Base-by-base conservation (phyloP, 2,329 filamentous ascomycete species). In the Sporothrix protearum region DNA sequence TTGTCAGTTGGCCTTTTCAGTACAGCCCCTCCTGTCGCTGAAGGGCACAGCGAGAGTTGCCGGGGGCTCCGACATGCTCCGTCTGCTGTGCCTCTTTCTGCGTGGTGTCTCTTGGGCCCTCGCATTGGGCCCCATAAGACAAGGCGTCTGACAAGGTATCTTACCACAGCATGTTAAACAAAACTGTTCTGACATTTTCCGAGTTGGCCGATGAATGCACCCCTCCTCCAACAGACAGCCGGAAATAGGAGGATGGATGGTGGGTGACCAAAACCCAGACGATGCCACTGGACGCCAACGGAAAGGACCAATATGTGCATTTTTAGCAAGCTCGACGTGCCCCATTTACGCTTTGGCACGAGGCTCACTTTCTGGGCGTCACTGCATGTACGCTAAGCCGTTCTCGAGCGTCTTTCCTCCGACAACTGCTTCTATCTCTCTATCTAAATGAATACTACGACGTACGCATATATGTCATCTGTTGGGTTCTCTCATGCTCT, bases 381-480 rank as follows among this genome's bases (percentile, higher is more conserved):
- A 33, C 53, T 61, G 39, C 53, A 69, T 61, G 10, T 47, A 22
- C 68, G 53, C 68, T 69, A 69, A 47, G 25, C 53, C 39, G 16
- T n/a, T 49, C 42, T 36, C 30, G 36, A 47, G 8, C 39, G 2
- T 25, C 9, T 33, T 68, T 68, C 33, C 49, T 55, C 49, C 47
- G 47, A 42, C 47, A 47, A 10, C 25, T 2, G 8, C 25, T 2
- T 49, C 14, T 45, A 5, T 47, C 16, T 49, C 16, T 45, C 59
- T 64, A 25, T 28, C 33, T 25, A 33, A 30, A n/a, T n/a, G n/a
- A n/a, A n/a, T n/a, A n/a, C n/a, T n/a, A n/a, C n/a, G n/a, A n/a
- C n/a, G n/a, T n/a, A n/a, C n/a, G n/a, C n/a, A n/a, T n/a, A n/a
- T n/a, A n/a, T n/a, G n/a, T 6, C 25, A 7, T 7, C 12, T 22